Evolutionary conservation across 129 eudicot genomes (phyloP), one percentile per base, ranked within the genome.

Genomic region (Sambucus nigra): DNA sequence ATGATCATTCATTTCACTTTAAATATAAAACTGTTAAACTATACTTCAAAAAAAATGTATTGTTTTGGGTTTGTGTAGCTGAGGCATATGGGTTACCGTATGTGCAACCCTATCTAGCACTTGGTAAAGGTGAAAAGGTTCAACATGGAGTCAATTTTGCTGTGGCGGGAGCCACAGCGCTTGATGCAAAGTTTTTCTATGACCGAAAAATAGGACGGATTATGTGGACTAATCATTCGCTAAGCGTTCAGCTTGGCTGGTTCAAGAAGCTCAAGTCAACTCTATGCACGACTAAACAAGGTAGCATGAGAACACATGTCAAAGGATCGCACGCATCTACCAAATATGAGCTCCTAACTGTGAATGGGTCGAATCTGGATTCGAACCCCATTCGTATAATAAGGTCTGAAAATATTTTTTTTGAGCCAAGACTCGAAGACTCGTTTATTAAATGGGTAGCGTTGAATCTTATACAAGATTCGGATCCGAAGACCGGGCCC

Each of bases 231-330:
- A 61, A 61, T 33, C 18, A 5, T 1, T 61, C 55, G 11, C 31
- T 61, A 1, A 39, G 28, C 21, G 28, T 23, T 14, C 66, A 61
- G 21, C 14, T 61, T 14, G 23, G 33, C 4, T 61, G 56, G 66
- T 61, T 61, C 15, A 61, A 49, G 20, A 33, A 48, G 0, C 7
- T 61, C n/a, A 31, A 47, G 32, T 23, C 32, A 20, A 28, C 66
- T 47, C 29, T 49, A 4, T 61, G 66, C 25, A 19, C 70, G 44
- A 69, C 70, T 44, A 78, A 72, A 69, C 67, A 66, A 66, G 95
- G 95, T 85, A 65, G n/a, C n/a, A n/a, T n/a, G n/a, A n/a, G n/a
- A n/a, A n/a, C n/a, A n/a, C n/a, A n/a, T n/a, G n/a, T n/a, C n/a
- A n/a, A n/a, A n/a, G n/a, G n/a, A n/a, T n/a, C n/a, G n/a, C n/a